phyloP scores from a whole-genome alignment of 768 basidiomycete species.

The Termitomyces sp. region DNA sequence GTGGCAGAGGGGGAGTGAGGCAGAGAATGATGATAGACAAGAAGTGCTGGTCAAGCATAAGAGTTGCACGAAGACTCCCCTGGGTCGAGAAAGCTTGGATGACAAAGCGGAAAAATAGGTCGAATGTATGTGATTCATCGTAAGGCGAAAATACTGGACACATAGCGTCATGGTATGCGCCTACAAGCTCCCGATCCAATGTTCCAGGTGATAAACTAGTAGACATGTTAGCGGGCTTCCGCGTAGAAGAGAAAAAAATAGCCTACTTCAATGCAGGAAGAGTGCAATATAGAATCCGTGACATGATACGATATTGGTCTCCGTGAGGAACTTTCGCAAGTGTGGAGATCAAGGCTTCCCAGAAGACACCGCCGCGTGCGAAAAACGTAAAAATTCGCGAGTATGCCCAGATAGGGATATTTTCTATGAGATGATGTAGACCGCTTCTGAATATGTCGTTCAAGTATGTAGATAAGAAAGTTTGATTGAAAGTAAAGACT shows the following conservation, averaged over 20 bases:
- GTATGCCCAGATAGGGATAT: constrained; percentile 2
- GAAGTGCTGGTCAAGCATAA: constrained; percentile 10
- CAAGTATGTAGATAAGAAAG: background rate
- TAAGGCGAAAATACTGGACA: background rate
- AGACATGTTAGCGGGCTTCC: background rate
- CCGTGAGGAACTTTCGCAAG: constrained; percentile 6
- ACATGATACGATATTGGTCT: constrained; percentile 6
- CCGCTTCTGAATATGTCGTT: background rate
- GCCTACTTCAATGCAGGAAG: constrained; percentile 3
- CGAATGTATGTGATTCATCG: background rate
- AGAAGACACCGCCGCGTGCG: background rate
- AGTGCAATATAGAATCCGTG: constrained; percentile 3
- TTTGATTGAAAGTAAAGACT: background rate
- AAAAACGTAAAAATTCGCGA: constrained; percentile 6
- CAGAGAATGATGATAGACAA: constrained; percentile 3
- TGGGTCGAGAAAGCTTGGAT: constrained; percentile 3
- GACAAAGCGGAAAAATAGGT: constrained; percentile 7
- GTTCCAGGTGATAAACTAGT: constrained; percentile 5
- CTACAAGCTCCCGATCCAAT: background rate
- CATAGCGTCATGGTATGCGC: background rate
- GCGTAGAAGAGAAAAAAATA: background rate
- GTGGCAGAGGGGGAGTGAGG: constrained; percentile 1
- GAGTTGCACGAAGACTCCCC: constrained; percentile 3
- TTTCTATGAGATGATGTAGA: background rate
- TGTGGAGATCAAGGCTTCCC: constrained; percentile 9